Evolutionary conservation across 78 protist genomes (phyloP), one percentile per base, ranked within the genome.

Genomic region (Dictyostelium capitatum): DNA sequence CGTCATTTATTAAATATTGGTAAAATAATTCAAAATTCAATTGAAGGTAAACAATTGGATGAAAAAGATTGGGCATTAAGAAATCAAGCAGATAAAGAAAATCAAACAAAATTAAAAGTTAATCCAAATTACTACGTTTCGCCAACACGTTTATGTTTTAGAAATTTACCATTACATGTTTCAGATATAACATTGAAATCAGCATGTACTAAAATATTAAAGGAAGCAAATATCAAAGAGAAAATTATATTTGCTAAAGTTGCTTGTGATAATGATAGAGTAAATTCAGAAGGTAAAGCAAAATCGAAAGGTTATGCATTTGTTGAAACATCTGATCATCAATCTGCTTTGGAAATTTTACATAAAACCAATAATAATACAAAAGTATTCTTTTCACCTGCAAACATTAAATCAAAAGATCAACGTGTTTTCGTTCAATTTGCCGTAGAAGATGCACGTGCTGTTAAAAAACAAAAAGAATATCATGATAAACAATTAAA

Each of bases 71-170:
- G 95, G 95, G 54, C 53, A 37, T 48, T 90, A 43, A 59, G 90
- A 67, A 46, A 48, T 23, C 23, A 37, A n/a, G 95, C 95, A 14
- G 95, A 90, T 15, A 79, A 17, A 41, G 89, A 81, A 37, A 74
- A 73, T 54, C 82, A 87, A 57, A 30, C 53, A 0, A 87, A 87
- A 62, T 51, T 87, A 23, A 87, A 87, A 80, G 57, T 87, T 5
- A 87, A 87, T 37, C 93, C 93, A 25, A 87, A 87, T 64, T 87
- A 87, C 56, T 87, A 64, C 41, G 93, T 87, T 37, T 87, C 93
- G 6, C 93, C 93, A 28, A 77, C 84, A 5, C 56, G 93, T 48
- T 37, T 87, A 5, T 87, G 93, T 50, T 7, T 87, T 37, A 74
- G 93, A 65, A 87, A 87, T 23, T n/a, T 87, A 3, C 93, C 93